Percentiles rank a stretch among this genome's conserved stretches.
Evolutionary conservation across 1,139 yeast genomes (phyloP).

Genomic region (Lodderomyces beijingensis): DNA sequence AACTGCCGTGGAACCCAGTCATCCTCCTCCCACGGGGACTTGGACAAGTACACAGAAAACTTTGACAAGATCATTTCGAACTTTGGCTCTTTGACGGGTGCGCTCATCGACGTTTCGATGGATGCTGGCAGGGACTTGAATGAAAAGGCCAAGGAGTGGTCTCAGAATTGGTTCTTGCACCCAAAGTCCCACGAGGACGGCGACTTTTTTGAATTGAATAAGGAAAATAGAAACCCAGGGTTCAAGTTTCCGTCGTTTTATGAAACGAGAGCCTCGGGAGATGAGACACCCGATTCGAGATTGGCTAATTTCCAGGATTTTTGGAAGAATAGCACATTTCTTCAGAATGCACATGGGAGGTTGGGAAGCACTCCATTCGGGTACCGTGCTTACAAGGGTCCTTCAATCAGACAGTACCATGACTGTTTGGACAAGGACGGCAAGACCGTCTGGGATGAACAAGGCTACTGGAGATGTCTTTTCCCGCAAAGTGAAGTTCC

Average conservation of each 20-base stretch:
- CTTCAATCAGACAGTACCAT: conserved; percentile 56
- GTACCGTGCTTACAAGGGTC: conserved; percentile 54
- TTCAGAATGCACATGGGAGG: conserved; percentile 7
- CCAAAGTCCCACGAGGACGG: conserved; percentile 1
- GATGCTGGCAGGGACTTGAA: conserved; percentile 24
- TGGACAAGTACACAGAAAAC: conserved; percentile 18
- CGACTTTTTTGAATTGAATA: conserved; percentile 5
- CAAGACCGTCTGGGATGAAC: conserved; percentile 69
- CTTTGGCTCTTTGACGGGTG: conserved; percentile 10
- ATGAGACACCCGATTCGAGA: conserved; percentile 4
- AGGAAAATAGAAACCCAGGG: conserved; percentile 2
- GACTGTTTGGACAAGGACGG: conserved; percentile 65
- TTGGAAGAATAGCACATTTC: conserved; percentile 11
- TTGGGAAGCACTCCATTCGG: conserved; percentile 40
- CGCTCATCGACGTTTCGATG: conserved; percentile 19
- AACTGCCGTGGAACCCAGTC: too few relatives aligned
- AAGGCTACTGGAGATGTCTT: conserved; percentile 84
- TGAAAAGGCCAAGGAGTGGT: conserved; percentile 20
- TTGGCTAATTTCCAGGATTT: conserved; percentile 10
- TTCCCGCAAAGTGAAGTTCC: conserved; percentile 58
- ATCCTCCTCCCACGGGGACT: conserved; percentile 11
- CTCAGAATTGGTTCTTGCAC: conserved; percentile 17
- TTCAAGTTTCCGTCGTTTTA: conserved; percentile 11
- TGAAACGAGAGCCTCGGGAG: conserved; percentile 10
- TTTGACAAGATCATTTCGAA: conserved; percentile 18